A percentile compares a stretch with the other conserved stretches of the same genome.
phyloP scores from a whole-genome alignment of 2,329 filamentous ascomycete species.

The Sarocladiaceae sp. region DNA sequence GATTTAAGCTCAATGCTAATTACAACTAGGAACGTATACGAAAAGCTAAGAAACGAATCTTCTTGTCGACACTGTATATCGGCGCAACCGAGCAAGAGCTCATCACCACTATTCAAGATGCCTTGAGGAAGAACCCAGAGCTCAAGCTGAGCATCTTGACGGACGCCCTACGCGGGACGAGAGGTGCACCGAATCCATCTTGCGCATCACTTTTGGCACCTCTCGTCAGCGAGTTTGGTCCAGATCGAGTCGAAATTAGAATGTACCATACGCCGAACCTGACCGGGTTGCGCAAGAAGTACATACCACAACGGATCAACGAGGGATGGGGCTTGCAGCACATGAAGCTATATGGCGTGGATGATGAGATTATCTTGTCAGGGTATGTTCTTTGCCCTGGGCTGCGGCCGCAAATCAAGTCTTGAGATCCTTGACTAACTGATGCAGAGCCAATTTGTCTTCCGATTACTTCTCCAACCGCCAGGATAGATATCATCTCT shows the following conservation, averaged over 20 bases:
- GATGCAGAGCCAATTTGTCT: slow-evolving; percentile 71
- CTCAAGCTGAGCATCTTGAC: slow-evolving; percentile 86
- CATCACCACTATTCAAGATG: slow-evolving; percentile 71
- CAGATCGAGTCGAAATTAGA: slow-evolving; percentile 80
- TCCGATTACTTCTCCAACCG: slow-evolving; percentile 95
- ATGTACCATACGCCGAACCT: slow-evolving; percentile 99
- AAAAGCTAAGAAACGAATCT: slow-evolving; percentile 73
- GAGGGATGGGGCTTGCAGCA: slow-evolving; percentile 98
- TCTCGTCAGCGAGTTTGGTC: slow-evolving; percentile 78
- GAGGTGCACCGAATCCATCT: slow-evolving; percentile 80
- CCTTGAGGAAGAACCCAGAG: slow-evolving; percentile 68
- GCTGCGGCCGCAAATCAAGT: background rate
- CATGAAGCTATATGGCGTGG: slow-evolving; percentile 97
- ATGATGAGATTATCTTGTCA: slow-evolving; percentile 93
- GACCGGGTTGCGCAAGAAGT: slow-evolving; percentile 77
- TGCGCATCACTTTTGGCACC: slow-evolving; percentile 85
- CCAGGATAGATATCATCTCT: slow-evolving; percentile 91
- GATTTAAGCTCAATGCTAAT: background rate
- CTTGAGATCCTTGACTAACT: background rate
- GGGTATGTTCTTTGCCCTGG: too few relatives aligned
- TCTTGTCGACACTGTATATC: slow-evolving; percentile 94
- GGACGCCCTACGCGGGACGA: slow-evolving; percentile 84
- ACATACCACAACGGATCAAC: slow-evolving; percentile 86
- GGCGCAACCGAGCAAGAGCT: slow-evolving; percentile 90
- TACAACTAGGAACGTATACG: slow-evolving; percentile 69